These are phyloP conservation scores for Rhynchospora tenuis DNA, from an alignment of 176 grass and related monocot genomes.

Conservation along the genomic window DNA sequence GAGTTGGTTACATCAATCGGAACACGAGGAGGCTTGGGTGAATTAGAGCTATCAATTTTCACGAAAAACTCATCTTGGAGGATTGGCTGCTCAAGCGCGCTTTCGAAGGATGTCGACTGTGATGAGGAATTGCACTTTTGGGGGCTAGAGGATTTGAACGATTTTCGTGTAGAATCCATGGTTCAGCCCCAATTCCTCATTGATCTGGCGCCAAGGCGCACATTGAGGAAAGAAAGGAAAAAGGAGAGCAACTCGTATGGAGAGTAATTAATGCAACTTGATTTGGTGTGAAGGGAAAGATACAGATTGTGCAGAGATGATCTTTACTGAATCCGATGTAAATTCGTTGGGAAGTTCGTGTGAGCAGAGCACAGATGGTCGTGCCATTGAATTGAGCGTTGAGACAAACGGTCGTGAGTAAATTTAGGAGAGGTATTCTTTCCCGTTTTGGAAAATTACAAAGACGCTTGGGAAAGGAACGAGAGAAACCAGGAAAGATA, in stretches of 20 bases:
- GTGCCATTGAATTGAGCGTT: not conserved
- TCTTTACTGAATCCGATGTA: not conserved
- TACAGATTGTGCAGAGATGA: not conserved
- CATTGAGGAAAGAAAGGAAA: not conserved
- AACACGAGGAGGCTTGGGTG: not conserved
- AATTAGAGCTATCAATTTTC: not conserved
- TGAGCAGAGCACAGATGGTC: not conserved
- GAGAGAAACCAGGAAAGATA: not conserved
- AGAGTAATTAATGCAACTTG: not conserved
- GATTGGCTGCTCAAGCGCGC: not conserved
- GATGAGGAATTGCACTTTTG: not conserved
- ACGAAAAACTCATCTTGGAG: not conserved
- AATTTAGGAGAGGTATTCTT: not conserved
- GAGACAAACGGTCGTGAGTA: not conserved
- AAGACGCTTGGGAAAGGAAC: not conserved
- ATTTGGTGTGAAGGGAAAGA: not conserved
- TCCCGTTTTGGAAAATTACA: not conserved
- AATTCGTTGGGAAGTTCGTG: not conserved
- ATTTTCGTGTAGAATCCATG: constrained; percentile 12
- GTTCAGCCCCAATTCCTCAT: not conserved
- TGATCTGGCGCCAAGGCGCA: not conserved
- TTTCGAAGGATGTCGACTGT: not conserved
- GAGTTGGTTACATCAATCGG: not conserved
- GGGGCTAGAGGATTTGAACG: constrained; percentile 7
- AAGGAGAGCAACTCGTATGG: not conserved